Conservation (phyloP, 306 rosid species). For the Inga leiocalycina region DNA sequence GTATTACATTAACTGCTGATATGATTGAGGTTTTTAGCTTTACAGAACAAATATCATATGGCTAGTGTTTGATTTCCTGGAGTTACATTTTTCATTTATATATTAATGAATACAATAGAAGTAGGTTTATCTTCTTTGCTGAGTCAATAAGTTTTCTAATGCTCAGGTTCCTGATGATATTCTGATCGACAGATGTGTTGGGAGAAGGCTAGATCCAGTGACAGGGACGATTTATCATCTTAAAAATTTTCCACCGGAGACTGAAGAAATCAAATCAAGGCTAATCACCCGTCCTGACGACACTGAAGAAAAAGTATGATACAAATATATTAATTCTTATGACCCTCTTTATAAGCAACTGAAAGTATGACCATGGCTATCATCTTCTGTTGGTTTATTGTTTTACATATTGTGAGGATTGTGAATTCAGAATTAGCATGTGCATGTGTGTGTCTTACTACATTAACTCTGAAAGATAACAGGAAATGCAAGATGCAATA, state of each 20-base stretch:
- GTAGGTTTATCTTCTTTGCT: conserved; percentile 31
- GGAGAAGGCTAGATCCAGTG: conserved; percentile 87
- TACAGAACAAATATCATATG: background rate
- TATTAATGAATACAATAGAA: background rate
- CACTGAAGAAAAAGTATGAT: conserved; percentile 74
- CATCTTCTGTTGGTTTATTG: background rate
- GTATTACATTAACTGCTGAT: background rate
- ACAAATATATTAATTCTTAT: conserved; percentile 10
- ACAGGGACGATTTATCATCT: conserved; percentile 86
- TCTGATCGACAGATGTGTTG: conserved; percentile 97
- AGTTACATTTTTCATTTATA: conserved; percentile 2
- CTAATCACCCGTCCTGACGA: conserved; percentile 83
- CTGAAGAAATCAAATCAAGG: conserved; percentile 75
- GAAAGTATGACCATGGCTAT: conserved; percentile 12
- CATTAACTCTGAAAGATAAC: background rate
- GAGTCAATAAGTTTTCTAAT: conserved; percentile 50
- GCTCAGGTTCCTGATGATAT: conserved; percentile 99
- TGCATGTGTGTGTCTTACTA: background rate
- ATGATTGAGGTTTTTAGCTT: background rate
- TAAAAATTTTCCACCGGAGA: conserved; percentile 70
- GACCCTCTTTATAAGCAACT: background rate
- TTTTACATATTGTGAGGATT: background rate
- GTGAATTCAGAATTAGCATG: background rate
- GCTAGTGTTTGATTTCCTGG: conserved; percentile 19
- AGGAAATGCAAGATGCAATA: background rate